Evolutionary conservation across 768 basidiomycete genomes (phyloP).

Genomic region (Multifurca ochricompacta): DNA sequence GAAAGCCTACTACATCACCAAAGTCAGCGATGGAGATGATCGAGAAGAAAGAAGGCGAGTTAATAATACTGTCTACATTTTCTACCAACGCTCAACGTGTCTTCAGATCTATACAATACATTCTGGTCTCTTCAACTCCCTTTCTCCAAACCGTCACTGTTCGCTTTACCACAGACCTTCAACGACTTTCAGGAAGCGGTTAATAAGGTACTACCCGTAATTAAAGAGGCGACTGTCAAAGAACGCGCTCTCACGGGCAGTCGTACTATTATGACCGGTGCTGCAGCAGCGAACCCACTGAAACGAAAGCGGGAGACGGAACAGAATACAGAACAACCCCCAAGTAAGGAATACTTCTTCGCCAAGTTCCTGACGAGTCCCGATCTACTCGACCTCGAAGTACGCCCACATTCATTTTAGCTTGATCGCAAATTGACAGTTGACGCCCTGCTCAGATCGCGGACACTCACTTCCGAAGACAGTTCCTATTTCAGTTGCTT

Average conservation of each 20-base stretch:
- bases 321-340: slow-evolving; percentile 38
- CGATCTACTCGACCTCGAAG: slow-evolving; percentile 83
- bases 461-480: slow-evolving; percentile 88
- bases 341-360: slow-evolving; percentile 72
- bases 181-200: slow-evolving; percentile 62
- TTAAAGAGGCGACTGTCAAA: slow-evolving; percentile 81
- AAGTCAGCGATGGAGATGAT: slow-evolving; percentile 29
- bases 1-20: slow-evolving; percentile 6
- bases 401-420: slow-evolving; percentile 26
- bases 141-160: slow-evolving; percentile 74
- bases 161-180: slow-evolving; percentile 50
- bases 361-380: slow-evolving; percentile 89
- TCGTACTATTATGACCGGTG: slow-evolving; percentile 29
- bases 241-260: slow-evolving; percentile 86
- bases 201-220: slow-evolving; percentile 63
- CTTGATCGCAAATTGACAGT: neutral
- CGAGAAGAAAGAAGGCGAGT: slow-evolving; percentile 56
- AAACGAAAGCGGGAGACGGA: slow-evolving; percentile 66
- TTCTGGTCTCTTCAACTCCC: slow-evolving; percentile 87
- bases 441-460: slow-evolving; percentile 48
- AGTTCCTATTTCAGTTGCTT: slow-evolving; percentile 79
- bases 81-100: slow-evolving; percentile 4
- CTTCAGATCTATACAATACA: slow-evolving; percentile 68
- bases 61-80: neutral
- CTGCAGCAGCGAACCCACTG: slow-evolving; percentile 32